Evolutionary conservation across 1,139 yeast genomes (phyloP).

Genomic region (Lodderomyces beijingensis): DNA sequence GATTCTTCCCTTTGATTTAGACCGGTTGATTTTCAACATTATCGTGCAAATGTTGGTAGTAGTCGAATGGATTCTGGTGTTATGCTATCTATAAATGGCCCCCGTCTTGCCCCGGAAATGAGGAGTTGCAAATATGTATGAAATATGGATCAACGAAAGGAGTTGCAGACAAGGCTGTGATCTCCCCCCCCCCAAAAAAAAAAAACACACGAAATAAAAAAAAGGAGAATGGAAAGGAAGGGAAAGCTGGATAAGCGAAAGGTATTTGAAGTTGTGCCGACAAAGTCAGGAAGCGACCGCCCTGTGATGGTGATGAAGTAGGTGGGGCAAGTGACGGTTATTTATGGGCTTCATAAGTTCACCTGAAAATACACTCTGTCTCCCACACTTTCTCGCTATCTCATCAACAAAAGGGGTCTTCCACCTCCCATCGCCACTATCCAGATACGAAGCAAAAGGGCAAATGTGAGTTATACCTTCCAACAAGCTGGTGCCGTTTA

Average conservation of each 20-base stretch:
- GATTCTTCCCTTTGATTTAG: constrained; percentile 1
- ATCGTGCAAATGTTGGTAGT: no score
- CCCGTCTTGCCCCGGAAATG: no score
- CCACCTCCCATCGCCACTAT: no score
- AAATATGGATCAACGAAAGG: not conserved
- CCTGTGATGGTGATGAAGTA: not conserved
- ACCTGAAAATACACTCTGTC: not conserved
- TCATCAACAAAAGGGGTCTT: no score
- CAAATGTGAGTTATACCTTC: no score
- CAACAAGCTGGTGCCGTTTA: no score
- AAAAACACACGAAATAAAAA: not conserved
- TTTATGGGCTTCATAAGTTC: not conserved
- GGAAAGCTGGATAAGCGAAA: not conserved
- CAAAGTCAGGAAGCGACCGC: no score
- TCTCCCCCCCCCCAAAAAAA: not conserved
- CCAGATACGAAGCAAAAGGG: no score
- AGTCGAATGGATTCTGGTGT: no score
- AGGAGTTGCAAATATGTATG: no score
- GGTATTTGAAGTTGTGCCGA: not conserved
- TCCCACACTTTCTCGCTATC: no score
- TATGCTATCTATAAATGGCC: no score
- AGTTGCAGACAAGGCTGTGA: not conserved
- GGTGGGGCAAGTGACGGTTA: not conserved
- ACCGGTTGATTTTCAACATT: not conserved
- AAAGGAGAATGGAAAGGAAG: not conserved